Evolutionary conservation across 108 stramenopile species (phyloP), one percentile per base, ranked within the genome.

Genomic region (Skeletonema potamos): DNA sequence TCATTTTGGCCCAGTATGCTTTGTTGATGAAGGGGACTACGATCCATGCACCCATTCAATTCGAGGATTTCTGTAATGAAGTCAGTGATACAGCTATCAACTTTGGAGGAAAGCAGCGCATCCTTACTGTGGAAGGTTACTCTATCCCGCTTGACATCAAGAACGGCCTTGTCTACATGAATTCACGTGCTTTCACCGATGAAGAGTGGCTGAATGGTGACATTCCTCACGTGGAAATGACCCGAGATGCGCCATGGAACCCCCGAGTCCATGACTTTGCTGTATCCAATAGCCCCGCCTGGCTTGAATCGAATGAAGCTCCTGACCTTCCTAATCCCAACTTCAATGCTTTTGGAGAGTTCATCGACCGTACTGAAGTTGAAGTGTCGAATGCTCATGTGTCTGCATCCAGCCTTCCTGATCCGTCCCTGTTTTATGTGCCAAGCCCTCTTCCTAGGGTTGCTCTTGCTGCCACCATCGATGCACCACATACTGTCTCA

Each of bases 181-280:
- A 24, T 0, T 65, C 72, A 13, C 62, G 64, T 18, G 55, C 70
- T 1, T 73, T 56, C 34, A 73, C 81, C 0, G 76, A 82, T 54
- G 27, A 33, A 1, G 81, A 82, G 34, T 76, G 20, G 36, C n/a
- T n/a, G n/a, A n/a, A n/a, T n/a, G 51, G 64, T 0, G 58, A 58
- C 7, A 7, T 82, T 3, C 81, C 81, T 6, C 81, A 82, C 67
- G 71, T 82, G 20, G 22, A 66, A 15, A 27, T 78, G 36, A 83
- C 82, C 1, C 36, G 57, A 15, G 73, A 76, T 39, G 34, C 17
- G 8, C 65, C 46, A 15, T 83, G 82, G 82, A 61, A 77, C 33
- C 81, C 81, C 13, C 39, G 56, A 8, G 44, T 46, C 20, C 15
- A 43, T 12, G 77, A 72, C 39, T 10, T 2, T 41, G 39, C 7